A percentile compares a stretch with the other conserved stretches of the same genome.
phyloP scores from a whole-genome alignment of 2,329 filamentous ascomycete species.

The Monilinia fructicola region DNA sequence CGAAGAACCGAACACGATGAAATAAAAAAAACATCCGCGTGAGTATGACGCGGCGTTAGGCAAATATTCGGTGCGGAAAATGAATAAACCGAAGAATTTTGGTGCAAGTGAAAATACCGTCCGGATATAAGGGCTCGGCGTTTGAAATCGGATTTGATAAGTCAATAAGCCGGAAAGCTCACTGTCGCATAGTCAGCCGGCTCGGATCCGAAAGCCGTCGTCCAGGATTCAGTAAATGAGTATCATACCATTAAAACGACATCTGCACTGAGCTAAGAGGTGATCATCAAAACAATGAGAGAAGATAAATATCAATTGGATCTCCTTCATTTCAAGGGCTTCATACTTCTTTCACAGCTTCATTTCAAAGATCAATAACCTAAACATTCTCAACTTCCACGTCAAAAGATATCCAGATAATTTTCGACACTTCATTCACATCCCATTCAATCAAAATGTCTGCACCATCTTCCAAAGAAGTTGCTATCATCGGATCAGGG shows the following conservation, averaged over 20 bases:
- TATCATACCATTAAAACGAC: neutral
- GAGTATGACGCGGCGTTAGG: neutral
- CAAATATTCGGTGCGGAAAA: neutral
- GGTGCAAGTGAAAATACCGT: neutral
- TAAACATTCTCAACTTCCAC: neutral
- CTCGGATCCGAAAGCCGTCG: slow-evolving; percentile 13
- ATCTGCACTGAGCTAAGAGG: neutral
- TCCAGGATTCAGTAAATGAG: neutral
- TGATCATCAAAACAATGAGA: neutral
- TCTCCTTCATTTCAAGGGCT: slow-evolving; percentile 5
- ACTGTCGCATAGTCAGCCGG: slow-evolving; percentile 11
- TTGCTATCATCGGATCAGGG: slow-evolving; percentile 51
- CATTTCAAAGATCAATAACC: neutral
- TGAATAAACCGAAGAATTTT: neutral
- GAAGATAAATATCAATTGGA: slow-evolving; percentile 15
- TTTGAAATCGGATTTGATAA: neutral
- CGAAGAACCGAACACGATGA: too few relatives aligned
- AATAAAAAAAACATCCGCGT: too few relatives aligned
- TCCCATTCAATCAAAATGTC: neutral
- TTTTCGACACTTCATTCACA: neutral
- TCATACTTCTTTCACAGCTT: neutral
- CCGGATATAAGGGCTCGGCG: slow-evolving; percentile 1
- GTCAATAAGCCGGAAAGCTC: slow-evolving; percentile 11
- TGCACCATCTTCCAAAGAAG: slow-evolving; percentile 10
- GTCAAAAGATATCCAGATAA: neutral